phyloP scores from a whole-genome alignment of 441 rosid species.

The Macaranga tanarius region DNA sequence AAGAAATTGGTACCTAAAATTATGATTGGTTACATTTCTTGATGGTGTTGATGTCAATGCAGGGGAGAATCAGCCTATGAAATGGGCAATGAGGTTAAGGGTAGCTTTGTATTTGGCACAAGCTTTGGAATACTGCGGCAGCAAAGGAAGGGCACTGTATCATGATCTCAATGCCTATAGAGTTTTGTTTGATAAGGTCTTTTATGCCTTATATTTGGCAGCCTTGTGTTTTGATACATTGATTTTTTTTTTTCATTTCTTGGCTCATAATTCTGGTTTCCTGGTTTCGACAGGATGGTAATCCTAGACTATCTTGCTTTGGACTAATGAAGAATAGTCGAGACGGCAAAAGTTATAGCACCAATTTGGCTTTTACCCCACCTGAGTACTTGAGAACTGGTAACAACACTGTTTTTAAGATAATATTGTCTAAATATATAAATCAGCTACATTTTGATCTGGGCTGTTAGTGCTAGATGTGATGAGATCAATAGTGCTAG shows the following conservation, averaged over 20 bases:
- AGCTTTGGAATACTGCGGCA: constrained; percentile 84
- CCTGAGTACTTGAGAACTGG: constrained; percentile 96
- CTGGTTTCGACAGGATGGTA: constrained; percentile 62
- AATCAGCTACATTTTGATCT: neutral
- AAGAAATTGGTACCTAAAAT: neutral
- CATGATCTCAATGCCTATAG: constrained; percentile 97
- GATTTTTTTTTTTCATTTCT: constrained; percentile 15
- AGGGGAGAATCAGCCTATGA: constrained; percentile 98
- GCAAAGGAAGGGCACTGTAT: constrained; percentile 84
- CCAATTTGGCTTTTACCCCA: constrained; percentile 96
- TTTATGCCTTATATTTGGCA: neutral
- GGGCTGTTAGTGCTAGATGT: neutral
- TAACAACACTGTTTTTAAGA: constrained; percentile 20
- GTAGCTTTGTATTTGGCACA: constrained; percentile 89
- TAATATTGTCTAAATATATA: neutral
- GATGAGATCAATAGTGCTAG: neutral
- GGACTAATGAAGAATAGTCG: constrained; percentile 97
- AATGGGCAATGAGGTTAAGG: constrained; percentile 96
- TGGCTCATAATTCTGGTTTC: constrained; percentile 19
- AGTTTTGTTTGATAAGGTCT: constrained; percentile 83
- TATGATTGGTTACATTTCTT: neutral
- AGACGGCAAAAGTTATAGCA: constrained; percentile 96
- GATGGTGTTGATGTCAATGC: constrained; percentile 23
- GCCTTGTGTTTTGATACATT: neutral
- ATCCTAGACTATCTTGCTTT: constrained; percentile 92